Conservation (phyloP, 148 eudicot species). For the Rhododendron vialii region DNA sequence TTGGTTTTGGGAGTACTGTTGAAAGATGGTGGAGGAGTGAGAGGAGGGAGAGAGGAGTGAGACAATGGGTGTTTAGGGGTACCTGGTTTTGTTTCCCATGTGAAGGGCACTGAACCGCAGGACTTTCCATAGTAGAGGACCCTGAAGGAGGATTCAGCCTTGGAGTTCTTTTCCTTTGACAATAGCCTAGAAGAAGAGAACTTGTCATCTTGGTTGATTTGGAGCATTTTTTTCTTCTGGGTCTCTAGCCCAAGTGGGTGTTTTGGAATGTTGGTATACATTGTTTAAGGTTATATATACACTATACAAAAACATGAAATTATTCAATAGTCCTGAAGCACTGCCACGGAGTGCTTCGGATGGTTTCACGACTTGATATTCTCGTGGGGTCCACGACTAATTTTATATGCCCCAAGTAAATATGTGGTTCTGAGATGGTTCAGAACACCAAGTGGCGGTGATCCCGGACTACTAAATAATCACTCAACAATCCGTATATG, state of each 20-base stretch:
- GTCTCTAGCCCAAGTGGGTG: not conserved
- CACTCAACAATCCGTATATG: too few species aligned
- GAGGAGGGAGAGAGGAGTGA: constrained; percentile 32
- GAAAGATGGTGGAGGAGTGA: constrained; percentile 47
- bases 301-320: not conserved
- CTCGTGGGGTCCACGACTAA: too few species aligned
- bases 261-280: not conserved
- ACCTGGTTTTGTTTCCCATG: constrained; percentile 82
- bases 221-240: constrained; percentile 14
- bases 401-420: too few species aligned
- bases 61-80: constrained; percentile 48
- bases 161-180: constrained; percentile 34
- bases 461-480: too few species aligned
- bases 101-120: constrained; percentile 54
- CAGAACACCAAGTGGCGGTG: too few species aligned
- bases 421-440: too few species aligned
- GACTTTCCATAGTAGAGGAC: constrained; percentile 52
- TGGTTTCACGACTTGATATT: too few species aligned
- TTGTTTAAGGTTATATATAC: not conserved
- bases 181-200: constrained; percentile 39
- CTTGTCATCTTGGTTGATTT: constrained; percentile 36
- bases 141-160: constrained; percentile 48
- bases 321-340: too few species aligned
- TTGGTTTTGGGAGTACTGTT: not conserved
- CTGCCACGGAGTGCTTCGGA: too few species aligned